These are phyloP conservation scores for Acacia acuminata DNA, from an alignment of 306 rosid species.

Conservation along the genomic window DNA sequence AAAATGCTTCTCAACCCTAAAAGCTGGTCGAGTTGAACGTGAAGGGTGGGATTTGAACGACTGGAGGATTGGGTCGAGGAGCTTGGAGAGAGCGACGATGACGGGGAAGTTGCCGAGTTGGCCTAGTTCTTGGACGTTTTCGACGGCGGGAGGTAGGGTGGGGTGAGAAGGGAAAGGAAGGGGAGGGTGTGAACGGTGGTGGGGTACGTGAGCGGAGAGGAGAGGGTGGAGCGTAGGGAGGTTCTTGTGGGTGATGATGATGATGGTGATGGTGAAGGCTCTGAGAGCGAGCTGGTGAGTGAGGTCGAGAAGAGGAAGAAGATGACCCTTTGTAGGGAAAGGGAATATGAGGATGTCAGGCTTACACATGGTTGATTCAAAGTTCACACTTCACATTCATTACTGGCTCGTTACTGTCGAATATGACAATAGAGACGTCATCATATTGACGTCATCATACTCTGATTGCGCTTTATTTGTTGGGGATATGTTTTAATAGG, in stretches of 20 bases:
- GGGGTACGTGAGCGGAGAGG: slow-evolving; percentile 44
- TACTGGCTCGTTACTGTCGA: no score
- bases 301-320: slow-evolving; percentile 43
- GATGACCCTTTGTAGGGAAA: slow-evolving; percentile 54
- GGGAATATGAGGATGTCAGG: slow-evolving; percentile 52
- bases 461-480: no score
- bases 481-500: no score
- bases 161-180: slow-evolving; percentile 59
- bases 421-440: no score
- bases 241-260: slow-evolving; percentile 52
- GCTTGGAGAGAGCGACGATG: slow-evolving; percentile 5
- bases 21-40: no score
- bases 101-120: slow-evolving; percentile 27
- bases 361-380: background rate
- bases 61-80: background rate
- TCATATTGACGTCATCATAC: no score
- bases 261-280: slow-evolving; percentile 38
- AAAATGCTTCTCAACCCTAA: no score
- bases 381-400: no score
- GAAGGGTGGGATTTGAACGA: slow-evolving; percentile 5
- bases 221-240: slow-evolving; percentile 35
- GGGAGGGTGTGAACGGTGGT: slow-evolving; percentile 25
- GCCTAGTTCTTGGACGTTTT: slow-evolving; percentile 50
- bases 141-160: slow-evolving; percentile 44
- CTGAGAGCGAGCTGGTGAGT: slow-evolving; percentile 42